Evolutionary conservation across 352 stramenopile species (phyloP), one percentile per base, ranked within the genome.

Genomic region (Phytophthora pseudosyringae): DNA sequence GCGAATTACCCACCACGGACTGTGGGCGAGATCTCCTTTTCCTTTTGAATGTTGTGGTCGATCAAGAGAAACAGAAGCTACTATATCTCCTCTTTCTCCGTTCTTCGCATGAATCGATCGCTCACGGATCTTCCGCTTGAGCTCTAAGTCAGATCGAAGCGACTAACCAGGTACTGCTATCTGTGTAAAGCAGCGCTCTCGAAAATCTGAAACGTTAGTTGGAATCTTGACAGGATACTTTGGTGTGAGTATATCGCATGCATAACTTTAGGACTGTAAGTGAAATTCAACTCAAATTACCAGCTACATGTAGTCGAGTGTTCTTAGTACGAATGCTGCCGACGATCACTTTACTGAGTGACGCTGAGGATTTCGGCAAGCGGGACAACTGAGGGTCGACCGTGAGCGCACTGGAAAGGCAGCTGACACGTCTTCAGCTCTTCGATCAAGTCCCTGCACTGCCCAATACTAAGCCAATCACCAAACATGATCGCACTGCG

Each of bases 401-500:
- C 93, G 35, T 98, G 93, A 2, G 93, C 93, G 48, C 93, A 98
- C 49, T 97, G 87, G 50, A 97, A 98, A n/a, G 86, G 83, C 31
- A 97, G 57, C 4, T 93, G 72, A 56, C 91, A 98, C 7, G 67
- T 69, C 15, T 87, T 78, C 0, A 98, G 73, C 18, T 81, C 71
- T 15, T 83, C 50, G 8, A 98, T 77, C 25, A 98, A 71, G 0
- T 88, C 59, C 18, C 76, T 56, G 44, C 89, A 97, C 65, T 95
- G 75, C 12, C 70, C 71, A 32, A 86, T 31, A 47, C 81, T 84
- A 26, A 98, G 54, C 31, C 71, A 71, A 54, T 98, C 93, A 13
- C 93, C 93, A 81, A 98, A 98, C 93, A 98, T 98, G 43, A 97
- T 96, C 3, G 91, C 91, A 57, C 93, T 97, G 9, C 93, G 81